A percentile compares a stretch with the other conserved stretches of the same genome.
Evolutionary conservation across 2,329 filamentous ascomycete species (phyloP).

Genomic region (Pseudodiploospora longispora): DNA sequence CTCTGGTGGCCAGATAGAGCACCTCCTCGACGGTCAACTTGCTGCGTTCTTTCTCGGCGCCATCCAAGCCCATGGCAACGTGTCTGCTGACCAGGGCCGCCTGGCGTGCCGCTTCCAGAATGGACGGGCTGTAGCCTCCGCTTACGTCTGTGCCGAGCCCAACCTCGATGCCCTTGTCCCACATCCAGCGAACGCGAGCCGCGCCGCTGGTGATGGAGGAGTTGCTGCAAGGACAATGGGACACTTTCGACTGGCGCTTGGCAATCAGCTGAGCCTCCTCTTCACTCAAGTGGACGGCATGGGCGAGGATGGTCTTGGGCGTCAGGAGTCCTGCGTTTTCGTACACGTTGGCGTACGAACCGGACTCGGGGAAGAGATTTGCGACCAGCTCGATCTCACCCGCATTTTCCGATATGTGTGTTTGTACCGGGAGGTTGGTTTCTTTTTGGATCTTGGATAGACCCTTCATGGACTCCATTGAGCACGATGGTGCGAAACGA

Average conservation of each 20-base stretch:
- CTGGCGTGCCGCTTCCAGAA: conserved; percentile 77
- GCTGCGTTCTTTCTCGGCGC: conserved; percentile 34
- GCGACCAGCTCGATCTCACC: conserved; percentile 65
- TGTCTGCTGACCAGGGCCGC: conserved; percentile 71
- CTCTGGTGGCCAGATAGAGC: conserved; percentile 78
- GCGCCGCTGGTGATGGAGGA: conserved; percentile 71
- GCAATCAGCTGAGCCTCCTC: conserved; percentile 60
- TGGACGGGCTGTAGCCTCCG: conserved; percentile 74
- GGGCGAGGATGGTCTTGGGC: conserved; percentile 70
- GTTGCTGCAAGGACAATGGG: conserved; percentile 85
- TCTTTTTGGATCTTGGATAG: conserved; percentile 59
- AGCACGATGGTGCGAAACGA: conserved; percentile 58
- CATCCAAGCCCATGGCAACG: conserved; percentile 46
- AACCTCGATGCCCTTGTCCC: conserved; percentile 67
- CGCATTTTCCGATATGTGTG: conserved; percentile 80
- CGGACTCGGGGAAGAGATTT: conserved; percentile 56
- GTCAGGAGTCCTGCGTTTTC: conserved; percentile 64
- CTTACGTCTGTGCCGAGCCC: conserved; percentile 87
- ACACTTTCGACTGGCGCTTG: conserved; percentile 54
- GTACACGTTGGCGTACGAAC: conserved; percentile 71
- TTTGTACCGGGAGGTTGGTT: conserved; percentile 66
- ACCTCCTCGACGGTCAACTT: conserved; percentile 82
- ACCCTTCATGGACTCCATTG: conserved; percentile 46
- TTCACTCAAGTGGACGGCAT: conserved; percentile 68
- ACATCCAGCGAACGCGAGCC: conserved; percentile 64